Evolutionary conservation across 1,139 yeast genomes (phyloP), one percentile per base, ranked within the genome.

Genomic region (Candida sp.): DNA sequence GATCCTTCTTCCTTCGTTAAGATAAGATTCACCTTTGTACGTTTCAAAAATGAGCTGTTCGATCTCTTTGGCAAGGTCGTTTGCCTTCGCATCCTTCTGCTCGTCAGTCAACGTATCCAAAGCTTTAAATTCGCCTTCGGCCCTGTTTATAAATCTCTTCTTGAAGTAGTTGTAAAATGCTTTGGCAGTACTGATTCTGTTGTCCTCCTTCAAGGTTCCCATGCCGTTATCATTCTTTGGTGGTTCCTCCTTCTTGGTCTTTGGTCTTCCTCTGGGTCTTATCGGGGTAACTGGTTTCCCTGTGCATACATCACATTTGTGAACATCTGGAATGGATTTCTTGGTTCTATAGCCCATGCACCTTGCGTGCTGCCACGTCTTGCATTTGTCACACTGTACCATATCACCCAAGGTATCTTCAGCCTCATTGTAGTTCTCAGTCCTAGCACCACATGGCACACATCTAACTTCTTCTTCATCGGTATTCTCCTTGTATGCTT

Each of bases 281-380:
- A 30, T 17, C 4, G 30, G 28, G 2, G 52, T 45, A 27, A 45
- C 17, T 30, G 48, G 48, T 12, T 41, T 41, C 1, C 55, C 52
- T 8, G 48, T 48, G 54, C 80, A 76, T 11, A 62, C 56, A 55
- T 69, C 63, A 61, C 81, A 76, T 43, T 53, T 53, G 54, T 75
- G 75, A 23, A 57, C 48, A 5, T 70, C 63, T 3, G 79, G 78
- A 26, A 74, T 70, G 7, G 57, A 51, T 46, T 59, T 62, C 5
- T 59, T 52, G 7, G 59, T 48, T 41, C 52, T 60, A 44, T 78
- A 85, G 44, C 89, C 81, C 81, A 89, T 81, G 67, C 97, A 91
- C 50, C 69, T 73, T 34, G 86, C 83, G 65, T 91, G 97, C 64
- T 91, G 97, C 97, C 97, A 91, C 9, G 91, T 84, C 49, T 78